Percentiles rank a stretch among this genome's conserved stretches.
These are phyloP conservation scores for Plantago major DNA, from an alignment of 257 asterid genomes.

Conservation along the genomic window DNA sequence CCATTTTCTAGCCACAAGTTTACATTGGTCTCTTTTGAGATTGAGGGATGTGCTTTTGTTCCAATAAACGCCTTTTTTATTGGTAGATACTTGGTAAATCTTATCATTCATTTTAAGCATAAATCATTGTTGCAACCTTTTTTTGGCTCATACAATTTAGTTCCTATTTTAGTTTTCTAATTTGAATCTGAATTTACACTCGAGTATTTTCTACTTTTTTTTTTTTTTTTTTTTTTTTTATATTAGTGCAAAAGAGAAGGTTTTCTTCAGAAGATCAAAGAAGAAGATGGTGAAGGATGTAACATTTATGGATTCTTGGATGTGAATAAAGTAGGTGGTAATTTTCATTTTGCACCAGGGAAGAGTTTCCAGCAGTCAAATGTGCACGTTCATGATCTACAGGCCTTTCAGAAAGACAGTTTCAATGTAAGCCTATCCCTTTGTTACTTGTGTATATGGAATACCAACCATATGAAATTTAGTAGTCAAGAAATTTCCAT, in stretches of 20 bases:
- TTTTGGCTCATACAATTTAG: background rate
- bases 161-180: too few relatives aligned
- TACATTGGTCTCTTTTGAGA: too few relatives aligned
- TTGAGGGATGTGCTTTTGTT: too few relatives aligned
- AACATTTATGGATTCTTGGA: constrained; percentile 88
- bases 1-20: too few relatives aligned
- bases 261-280: constrained; percentile 85
- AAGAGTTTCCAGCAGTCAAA: constrained; percentile 95
- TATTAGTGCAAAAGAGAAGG: constrained; percentile 96
- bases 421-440: constrained; percentile 63
- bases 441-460: constrained; percentile 13
- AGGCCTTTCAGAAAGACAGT: constrained; percentile 90
- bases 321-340: constrained; percentile 93
- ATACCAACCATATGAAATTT: constrained; percentile 4
- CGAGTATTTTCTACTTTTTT: constrained; percentile 3
- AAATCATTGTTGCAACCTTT: too few relatives aligned
- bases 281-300: constrained; percentile 97
- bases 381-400: constrained; percentile 83
- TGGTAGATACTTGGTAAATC: too few relatives aligned
- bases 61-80: too few relatives aligned
- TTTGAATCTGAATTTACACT: background rate
- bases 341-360: constrained; percentile 99
- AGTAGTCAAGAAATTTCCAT: constrained; percentile 8
- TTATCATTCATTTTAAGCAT: too few relatives aligned
- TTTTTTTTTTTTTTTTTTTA: constrained; percentile 8